Evolutionary conservation across 2,329 filamentous ascomycete species (phyloP), one percentile per base, ranked within the genome.

Genomic region (Chrysoporthe puriensis): DNA sequence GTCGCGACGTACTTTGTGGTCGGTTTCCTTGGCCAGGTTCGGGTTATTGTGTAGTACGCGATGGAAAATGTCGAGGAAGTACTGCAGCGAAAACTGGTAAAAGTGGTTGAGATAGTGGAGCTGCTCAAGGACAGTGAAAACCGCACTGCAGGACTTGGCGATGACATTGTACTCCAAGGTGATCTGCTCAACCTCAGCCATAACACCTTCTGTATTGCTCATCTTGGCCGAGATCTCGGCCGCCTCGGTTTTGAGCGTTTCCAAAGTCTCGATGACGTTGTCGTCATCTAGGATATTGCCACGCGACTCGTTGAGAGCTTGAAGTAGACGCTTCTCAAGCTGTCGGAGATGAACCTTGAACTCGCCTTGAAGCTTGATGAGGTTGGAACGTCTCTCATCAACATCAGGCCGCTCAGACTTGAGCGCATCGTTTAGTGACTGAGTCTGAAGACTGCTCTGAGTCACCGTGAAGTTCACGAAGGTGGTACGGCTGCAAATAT

Each of bases 381-480:
- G 89, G 78, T 99, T 98, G 46, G 94, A 97, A 67, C 96, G 90
- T 71, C 96, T 89, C 83, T 98, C 94, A 77, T 99, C 96, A 21
- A 99, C 94, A 80, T 99, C 96, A 4, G 96, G 96, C 66, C 96
- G 89, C 83, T 99, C 96, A 16, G 94, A 97, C 79, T 98, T 98
- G 75, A 99, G 87, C 44, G 98, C 96, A 71, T 99, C 94, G 73
- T 97, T 97, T 73, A 99, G 88, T 1, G 96, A 97, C 80, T 99
- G 96, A 1, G 96, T 98, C 81, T 97, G 96, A 76, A 99, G 85
- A 84, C 95, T 98, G 86, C 96, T 97, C 82, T 98, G 95, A 4
- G 96, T 99, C 71, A 99, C 95, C 1, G 96, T 98, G 74, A 99
- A 99, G 81, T 99, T 99, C 86, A 99, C 96, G 80, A 99, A 97